Evolutionary conservation across 2,329 filamentous ascomycete species (phyloP).

Genomic region (Paraphaeosphaeria minitans): DNA sequence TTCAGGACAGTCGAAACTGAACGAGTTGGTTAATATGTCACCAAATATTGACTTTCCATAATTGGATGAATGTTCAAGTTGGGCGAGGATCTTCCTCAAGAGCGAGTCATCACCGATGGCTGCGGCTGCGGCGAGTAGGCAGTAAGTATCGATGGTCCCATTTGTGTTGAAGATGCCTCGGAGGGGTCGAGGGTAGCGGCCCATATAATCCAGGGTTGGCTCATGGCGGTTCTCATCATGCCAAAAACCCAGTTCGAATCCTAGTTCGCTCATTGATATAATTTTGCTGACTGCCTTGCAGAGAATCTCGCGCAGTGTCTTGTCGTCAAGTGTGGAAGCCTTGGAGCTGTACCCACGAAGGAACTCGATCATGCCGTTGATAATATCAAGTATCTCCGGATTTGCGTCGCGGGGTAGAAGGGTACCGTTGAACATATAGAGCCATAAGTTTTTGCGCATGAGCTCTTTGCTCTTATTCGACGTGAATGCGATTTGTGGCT

Average conservation of each 20-base stretch:
- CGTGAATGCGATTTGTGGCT: background rate
- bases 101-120: background rate
- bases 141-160: no score
- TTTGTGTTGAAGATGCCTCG: no score
- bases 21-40: background rate
- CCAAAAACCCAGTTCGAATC: background rate
- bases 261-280: background rate
- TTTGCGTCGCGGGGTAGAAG: background rate
- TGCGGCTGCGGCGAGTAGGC: background rate
- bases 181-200: no score
- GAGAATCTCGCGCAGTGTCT: background rate
- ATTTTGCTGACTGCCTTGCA: background rate
- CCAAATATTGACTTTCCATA: background rate
- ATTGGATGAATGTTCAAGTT: background rate
- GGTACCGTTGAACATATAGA: background rate
- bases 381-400: background rate
- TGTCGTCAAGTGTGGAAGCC: background rate
- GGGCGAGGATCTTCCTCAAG: background rate
- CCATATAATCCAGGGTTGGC: no score
- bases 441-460: background rate
- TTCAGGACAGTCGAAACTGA: background rate
- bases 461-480: background rate
- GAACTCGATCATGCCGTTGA: background rate
- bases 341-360: background rate
- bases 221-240: no score